Evolutionary conservation across 2,329 filamentous ascomycete genomes (phyloP).

Genomic region (Fusarium illudens): DNA sequence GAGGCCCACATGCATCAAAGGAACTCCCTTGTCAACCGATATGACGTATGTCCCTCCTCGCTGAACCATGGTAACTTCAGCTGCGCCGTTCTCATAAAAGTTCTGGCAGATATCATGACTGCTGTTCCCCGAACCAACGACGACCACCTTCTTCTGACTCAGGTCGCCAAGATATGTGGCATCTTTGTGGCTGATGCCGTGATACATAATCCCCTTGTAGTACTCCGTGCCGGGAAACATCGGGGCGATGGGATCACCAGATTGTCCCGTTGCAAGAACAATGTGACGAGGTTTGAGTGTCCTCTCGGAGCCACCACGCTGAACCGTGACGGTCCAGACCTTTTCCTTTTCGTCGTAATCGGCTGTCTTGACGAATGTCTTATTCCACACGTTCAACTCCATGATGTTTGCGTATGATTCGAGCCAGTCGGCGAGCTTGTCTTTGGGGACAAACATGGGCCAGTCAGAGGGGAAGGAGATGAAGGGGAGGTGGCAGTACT

Average conservation of each 20-base stretch:
- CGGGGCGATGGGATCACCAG: slow-evolving; percentile 9
- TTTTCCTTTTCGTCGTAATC: slow-evolving; percentile 47
- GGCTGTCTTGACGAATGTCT: slow-evolving; percentile 50
- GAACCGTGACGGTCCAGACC: slow-evolving; percentile 1
- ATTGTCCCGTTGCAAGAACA: slow-evolving; percentile 16
- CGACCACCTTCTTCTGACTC: slow-evolving; percentile 52
- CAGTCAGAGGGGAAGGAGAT: slow-evolving; percentile 38
- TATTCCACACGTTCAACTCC: slow-evolving; percentile 57
- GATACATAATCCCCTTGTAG: slow-evolving; percentile 37
- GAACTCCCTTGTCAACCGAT: slow-evolving; percentile 47
- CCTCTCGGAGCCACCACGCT: not conserved
- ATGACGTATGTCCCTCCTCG: slow-evolving; percentile 60
- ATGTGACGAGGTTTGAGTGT: slow-evolving; percentile 6
- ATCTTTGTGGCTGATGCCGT: slow-evolving; percentile 34
- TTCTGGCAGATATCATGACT: slow-evolving; percentile 61
- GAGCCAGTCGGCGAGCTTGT: slow-evolving; percentile 59
- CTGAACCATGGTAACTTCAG: slow-evolving; percentile 62
- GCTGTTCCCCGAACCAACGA: slow-evolving; percentile 59
- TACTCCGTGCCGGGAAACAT: not conserved
- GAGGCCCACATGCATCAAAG: slow-evolving; percentile 54
- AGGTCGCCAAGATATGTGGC: slow-evolving; percentile 40
- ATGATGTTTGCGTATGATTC: slow-evolving; percentile 58
- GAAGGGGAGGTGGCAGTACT: slow-evolving; percentile 36
- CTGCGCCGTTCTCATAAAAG: slow-evolving; percentile 57
- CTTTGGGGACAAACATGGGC: slow-evolving; percentile 50